A percentile compares a stretch with the other conserved stretches of the same genome.
phyloP scores from a whole-genome alignment of 768 basidiomycete species.

The Leccinum olivaceopallidum region DNA sequence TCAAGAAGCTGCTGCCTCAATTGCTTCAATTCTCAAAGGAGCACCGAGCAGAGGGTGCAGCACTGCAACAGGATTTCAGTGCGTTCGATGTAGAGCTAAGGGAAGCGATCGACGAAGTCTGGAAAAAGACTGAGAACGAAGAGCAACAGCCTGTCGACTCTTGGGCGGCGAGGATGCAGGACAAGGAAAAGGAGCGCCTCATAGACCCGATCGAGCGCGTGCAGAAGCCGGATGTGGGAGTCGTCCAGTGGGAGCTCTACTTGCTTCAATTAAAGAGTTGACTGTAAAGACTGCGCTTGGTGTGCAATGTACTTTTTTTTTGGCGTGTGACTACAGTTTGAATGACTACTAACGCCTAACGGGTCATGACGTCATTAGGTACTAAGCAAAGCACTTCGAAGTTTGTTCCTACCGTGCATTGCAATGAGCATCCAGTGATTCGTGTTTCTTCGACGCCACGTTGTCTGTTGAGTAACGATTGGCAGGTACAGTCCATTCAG shows the following conservation, averaged over 20 bases:
- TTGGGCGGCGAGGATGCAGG: constrained; percentile 57
- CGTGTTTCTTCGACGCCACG: not conserved
- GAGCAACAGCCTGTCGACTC: constrained; percentile 38
- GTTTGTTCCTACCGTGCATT: not conserved
- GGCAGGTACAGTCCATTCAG: not conserved
- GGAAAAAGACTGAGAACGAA: constrained; percentile 44
- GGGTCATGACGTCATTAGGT: not conserved
- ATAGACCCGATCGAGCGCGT: constrained; percentile 54
- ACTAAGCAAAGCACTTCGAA: not conserved
- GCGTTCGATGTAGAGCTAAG: constrained; percentile 58
- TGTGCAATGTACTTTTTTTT: not conserved
- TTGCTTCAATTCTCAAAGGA: constrained; percentile 66
- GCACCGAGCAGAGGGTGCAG: constrained; percentile 65
- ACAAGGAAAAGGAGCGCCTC: constrained; percentile 46
- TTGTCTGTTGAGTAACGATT: not conserved
- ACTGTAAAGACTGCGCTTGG: not conserved
- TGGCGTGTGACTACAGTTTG: not conserved
- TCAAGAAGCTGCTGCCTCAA: constrained; percentile 68
- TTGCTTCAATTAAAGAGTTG: constrained; percentile 16
- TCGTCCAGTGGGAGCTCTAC: constrained; percentile 24
- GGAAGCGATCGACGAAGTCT: constrained; percentile 62
- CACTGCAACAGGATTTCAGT: constrained; percentile 60
- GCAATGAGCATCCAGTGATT: not conserved
- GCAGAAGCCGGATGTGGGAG: constrained; percentile 43
- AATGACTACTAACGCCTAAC: not conserved